Conservation (phyloP, 192 early-diverging fungal genomes). For the Coemansia sp. region DNA sequence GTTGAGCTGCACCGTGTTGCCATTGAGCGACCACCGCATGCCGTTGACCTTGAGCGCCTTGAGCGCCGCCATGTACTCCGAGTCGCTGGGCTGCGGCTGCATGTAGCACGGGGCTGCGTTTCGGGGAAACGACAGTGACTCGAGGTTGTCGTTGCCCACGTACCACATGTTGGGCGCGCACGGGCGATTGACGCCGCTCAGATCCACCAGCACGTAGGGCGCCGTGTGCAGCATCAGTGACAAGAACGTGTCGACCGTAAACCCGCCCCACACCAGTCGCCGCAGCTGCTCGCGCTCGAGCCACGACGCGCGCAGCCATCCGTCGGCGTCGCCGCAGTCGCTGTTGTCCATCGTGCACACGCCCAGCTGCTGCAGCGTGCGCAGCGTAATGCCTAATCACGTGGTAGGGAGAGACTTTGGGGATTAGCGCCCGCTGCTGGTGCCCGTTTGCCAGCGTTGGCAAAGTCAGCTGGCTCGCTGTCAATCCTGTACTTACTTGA, state of each 20-base stretch:
- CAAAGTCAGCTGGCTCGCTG: too few relatives aligned
- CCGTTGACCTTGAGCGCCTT: conserved; percentile 31
- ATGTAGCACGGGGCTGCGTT: neutral
- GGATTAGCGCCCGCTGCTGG: too few relatives aligned
- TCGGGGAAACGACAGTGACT: conserved; percentile 8
- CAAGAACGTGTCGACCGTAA: conserved; percentile 41
- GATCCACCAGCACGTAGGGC: conserved; percentile 36
- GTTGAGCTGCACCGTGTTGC: conserved; percentile 38
- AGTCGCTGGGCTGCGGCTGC: conserved; percentile 20
- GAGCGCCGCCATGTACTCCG: conserved; percentile 23
- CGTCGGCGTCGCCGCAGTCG: conserved; percentile 27
- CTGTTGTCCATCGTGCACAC: conserved; percentile 42
- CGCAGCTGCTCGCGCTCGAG: conserved; percentile 48
- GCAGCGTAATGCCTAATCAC: conserved; percentile 34
- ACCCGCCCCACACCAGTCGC: conserved; percentile 36
- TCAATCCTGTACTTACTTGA: conserved; percentile 52
- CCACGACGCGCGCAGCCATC: conserved; percentile 42
- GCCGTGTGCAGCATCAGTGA: conserved; percentile 40
- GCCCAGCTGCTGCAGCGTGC: conserved; percentile 36
- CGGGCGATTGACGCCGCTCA: conserved; percentile 45
- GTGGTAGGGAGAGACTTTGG: too few relatives aligned
- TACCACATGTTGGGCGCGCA: conserved; percentile 46
- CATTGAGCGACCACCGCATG: conserved; percentile 33
- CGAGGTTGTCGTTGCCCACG: conserved; percentile 40
- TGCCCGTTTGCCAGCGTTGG: too few relatives aligned